Evolutionary conservation across 148 eudicot genomes (phyloP).

Genomic region (Polygonum maritimum): DNA sequence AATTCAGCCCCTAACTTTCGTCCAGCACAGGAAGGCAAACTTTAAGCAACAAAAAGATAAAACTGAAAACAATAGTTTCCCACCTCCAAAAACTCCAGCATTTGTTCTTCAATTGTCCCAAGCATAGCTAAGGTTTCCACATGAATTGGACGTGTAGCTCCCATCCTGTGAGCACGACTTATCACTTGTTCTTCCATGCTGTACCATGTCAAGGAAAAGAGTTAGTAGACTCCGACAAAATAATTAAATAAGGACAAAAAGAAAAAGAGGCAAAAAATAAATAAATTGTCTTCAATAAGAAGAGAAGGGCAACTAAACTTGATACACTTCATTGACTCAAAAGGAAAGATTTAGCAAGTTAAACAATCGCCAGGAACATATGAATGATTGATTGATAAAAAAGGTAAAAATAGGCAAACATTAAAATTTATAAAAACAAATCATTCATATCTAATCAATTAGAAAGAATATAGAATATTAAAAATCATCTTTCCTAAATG

Average conservation of each 20-base stretch:
- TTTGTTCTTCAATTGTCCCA: conserved; percentile 96
- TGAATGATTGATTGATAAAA: background rate
- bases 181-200: conserved; percentile 99
- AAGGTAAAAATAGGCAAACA: background rate
- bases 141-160: conserved; percentile 83
- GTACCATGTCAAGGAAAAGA: conserved; percentile 9
- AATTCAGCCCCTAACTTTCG: background rate
- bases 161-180: conserved; percentile 99
- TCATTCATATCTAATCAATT: background rate
- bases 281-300: background rate
- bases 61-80: background rate
- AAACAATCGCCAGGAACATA: background rate
- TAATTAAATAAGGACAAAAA: background rate
- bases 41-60: background rate
- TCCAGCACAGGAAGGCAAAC: background rate
- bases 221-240: background rate
- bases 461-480: background rate
- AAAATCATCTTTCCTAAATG: background rate
- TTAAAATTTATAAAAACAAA: background rate
- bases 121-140: conserved; percentile 95
- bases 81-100: conserved; percentile 92
- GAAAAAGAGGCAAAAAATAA: background rate
- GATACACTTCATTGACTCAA: background rate
- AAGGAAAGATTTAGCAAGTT: background rate
- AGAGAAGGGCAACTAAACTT: background rate